Evolutionary conservation across 805 yeast genomes (phyloP).

Genomic region (Candida ovalis): DNA sequence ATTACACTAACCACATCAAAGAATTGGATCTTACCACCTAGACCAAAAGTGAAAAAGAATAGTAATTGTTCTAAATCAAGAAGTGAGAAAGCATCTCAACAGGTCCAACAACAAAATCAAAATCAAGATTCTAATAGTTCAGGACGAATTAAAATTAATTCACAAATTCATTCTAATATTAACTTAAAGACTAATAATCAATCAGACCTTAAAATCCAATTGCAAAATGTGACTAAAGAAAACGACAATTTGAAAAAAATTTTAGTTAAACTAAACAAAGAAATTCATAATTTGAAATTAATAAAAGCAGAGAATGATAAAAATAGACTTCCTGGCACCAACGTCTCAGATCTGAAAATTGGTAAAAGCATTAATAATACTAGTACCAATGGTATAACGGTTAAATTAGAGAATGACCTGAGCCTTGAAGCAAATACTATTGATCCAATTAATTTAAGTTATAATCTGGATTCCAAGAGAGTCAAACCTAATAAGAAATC

Average conservation of each 20-base stretch:
- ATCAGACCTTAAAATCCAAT: slow-evolving; percentile 33
- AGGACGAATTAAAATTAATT: slow-evolving; percentile 24
- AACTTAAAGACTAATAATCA: slow-evolving; percentile 30
- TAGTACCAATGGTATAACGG: neutral
- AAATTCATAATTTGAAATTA: slow-evolving; percentile 32
- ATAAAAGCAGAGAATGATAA: slow-evolving; percentile 17
- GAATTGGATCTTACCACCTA: slow-evolving; percentile 54
- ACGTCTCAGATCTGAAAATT: neutral
- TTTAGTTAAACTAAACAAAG: slow-evolving; percentile 36
- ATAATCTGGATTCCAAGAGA: slow-evolving; percentile 29
- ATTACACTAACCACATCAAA: slow-evolving; percentile 34
- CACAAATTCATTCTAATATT: slow-evolving; percentile 35
- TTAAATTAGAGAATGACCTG: slow-evolving; percentile 2
- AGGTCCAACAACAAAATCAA: neutral
- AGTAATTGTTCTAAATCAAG: slow-evolving; percentile 1
- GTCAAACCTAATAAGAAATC: slow-evolving; percentile 16
- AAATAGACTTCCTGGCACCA: neutral
- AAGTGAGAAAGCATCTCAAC: neutral
- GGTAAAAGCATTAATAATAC: neutral
- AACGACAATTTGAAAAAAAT: slow-evolving; percentile 41
- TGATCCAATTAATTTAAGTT: slow-evolving; percentile 32
- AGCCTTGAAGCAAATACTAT: slow-evolving; percentile 21
- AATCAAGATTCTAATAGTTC: neutral
- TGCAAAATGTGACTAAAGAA: slow-evolving; percentile 41
- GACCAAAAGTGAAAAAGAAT: slow-evolving; percentile 38